phyloP scores from a whole-genome alignment of 2,329 filamentous ascomycete species.

The Venturia asperata region DNA sequence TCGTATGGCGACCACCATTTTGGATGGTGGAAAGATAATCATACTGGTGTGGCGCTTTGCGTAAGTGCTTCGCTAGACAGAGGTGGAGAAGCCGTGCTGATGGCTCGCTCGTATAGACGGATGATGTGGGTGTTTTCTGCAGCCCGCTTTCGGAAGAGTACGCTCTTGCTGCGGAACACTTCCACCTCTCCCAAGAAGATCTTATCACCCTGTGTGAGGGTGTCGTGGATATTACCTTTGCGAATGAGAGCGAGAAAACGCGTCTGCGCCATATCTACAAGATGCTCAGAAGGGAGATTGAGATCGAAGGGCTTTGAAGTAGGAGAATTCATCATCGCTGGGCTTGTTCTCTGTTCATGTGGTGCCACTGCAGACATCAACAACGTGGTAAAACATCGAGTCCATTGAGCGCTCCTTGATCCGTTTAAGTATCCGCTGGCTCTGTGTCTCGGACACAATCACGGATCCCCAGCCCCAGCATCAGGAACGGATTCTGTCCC shows the following conservation, averaged over 20 bases:
- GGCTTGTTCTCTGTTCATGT: too few species aligned
- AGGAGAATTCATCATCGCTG: background rate
- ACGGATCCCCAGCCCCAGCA: constrained; percentile 7
- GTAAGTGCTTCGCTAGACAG: constrained; percentile 44
- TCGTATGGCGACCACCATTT: constrained; percentile 67
- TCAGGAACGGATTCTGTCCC: background rate
- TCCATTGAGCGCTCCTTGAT: too few species aligned
- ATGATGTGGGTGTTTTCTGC: constrained; percentile 76
- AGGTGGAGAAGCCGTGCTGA: background rate
- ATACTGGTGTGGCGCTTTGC: constrained; percentile 53
- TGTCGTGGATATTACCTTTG: constrained; percentile 61
- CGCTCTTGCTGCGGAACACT: constrained; percentile 62
- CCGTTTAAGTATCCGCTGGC: background rate
- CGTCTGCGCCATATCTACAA: constrained; percentile 34
- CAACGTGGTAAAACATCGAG: too few species aligned
- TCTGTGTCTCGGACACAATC: background rate
- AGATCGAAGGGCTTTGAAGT: background rate
- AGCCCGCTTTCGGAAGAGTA: constrained; percentile 74
- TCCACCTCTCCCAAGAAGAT: constrained; percentile 46
- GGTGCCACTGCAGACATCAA: too few species aligned
- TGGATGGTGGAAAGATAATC: constrained; percentile 58
- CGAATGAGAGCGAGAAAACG: constrained; percentile 53
- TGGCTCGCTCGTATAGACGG: constrained; percentile 51
- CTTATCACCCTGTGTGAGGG: constrained; percentile 52
- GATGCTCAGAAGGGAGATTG: background rate